phyloP scores from a whole-genome alignment of 1,284 basidiomycete species.

The Phellopilus nigrolimitatus region DNA sequence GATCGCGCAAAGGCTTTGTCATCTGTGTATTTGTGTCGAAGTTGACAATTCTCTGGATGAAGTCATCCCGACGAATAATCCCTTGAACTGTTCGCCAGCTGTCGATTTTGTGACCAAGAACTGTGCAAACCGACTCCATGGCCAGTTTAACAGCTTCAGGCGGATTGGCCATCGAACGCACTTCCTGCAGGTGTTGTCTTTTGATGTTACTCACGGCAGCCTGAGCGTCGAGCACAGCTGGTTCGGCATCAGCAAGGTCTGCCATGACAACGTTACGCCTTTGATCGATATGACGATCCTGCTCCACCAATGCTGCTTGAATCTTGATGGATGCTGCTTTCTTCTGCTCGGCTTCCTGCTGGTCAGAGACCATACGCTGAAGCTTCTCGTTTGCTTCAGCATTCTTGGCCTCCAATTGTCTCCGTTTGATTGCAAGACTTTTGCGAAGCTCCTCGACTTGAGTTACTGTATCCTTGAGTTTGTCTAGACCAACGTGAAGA shows the following conservation, averaged over 20 bases:
- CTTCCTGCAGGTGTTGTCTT: constrained; percentile 95
- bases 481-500: constrained; percentile 96
- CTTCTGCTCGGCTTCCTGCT: constrained; percentile 98
- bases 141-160: constrained; percentile 97
- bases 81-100: constrained; percentile 96
- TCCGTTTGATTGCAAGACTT: constrained; percentile 91
- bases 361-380: constrained; percentile 96
- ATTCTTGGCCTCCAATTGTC: constrained; percentile 91
- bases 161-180: constrained; percentile 97
- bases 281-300: constrained; percentile 87
- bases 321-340: constrained; percentile 96
- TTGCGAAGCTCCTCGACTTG: constrained; percentile 96
- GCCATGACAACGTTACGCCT: constrained; percentile 87
- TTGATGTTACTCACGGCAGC: constrained; percentile 97
- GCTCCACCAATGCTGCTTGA: constrained; percentile 87
- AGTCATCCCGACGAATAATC: constrained; percentile 96
- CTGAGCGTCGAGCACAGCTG: constrained; percentile 93
- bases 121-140: constrained; percentile 98
- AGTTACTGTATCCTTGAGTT: constrained; percentile 90
- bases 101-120: constrained; percentile 97
- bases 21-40: constrained; percentile 93
- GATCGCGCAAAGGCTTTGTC: constrained; percentile 85
- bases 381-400: constrained; percentile 96
- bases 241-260: constrained; percentile 96
- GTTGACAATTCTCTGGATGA: constrained; percentile 95